A percentile compares a stretch with the other conserved stretches of the same genome.
These are phyloP conservation scores for Colletotrichum sp. DNA, from an alignment of 2,329 filamentous ascomycete species.

Conservation along the genomic window DNA sequence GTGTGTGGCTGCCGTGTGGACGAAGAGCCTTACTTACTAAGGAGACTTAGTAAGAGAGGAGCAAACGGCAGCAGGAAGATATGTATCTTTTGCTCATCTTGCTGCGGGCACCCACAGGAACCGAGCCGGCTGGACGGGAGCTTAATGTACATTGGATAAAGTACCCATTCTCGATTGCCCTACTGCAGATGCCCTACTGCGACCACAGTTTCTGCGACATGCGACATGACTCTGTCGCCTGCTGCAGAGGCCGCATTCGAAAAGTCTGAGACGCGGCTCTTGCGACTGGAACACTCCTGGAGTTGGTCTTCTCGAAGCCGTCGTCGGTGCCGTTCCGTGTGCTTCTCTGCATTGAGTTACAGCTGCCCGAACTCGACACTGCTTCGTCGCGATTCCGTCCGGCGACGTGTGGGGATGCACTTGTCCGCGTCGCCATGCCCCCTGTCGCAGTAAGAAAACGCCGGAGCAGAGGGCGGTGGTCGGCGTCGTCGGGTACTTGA, in stretches of 20 bases:
- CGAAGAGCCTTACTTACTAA: not conserved
- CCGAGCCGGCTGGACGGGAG: not conserved
- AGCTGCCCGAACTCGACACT: not conserved
- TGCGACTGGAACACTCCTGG: not conserved
- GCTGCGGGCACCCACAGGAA: not conserved
- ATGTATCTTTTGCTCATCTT: not conserved
- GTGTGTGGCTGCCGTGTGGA: not conserved
- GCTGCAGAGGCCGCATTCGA: not conserved
- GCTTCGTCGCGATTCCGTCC: not conserved
- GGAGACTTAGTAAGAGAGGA: not conserved
- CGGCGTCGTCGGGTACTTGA: not conserved
- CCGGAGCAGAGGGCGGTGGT: not conserved
- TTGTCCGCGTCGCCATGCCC: not conserved
- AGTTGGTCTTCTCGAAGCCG: not conserved
- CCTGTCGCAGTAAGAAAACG: not conserved
- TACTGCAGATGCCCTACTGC: not conserved
- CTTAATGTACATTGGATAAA: not conserved
- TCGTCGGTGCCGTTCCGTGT: not conserved
- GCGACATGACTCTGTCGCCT: conserved; percentile 2
- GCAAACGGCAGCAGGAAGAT: not conserved
- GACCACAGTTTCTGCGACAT: not conserved
- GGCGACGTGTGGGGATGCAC: not conserved
- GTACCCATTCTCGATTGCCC: not conserved
- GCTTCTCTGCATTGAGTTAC: not conserved
- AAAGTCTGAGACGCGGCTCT: not conserved